Base-by-base conservation (phyloP, 352 stramenopile genomes). In the Globisporangium parvum region DNA sequence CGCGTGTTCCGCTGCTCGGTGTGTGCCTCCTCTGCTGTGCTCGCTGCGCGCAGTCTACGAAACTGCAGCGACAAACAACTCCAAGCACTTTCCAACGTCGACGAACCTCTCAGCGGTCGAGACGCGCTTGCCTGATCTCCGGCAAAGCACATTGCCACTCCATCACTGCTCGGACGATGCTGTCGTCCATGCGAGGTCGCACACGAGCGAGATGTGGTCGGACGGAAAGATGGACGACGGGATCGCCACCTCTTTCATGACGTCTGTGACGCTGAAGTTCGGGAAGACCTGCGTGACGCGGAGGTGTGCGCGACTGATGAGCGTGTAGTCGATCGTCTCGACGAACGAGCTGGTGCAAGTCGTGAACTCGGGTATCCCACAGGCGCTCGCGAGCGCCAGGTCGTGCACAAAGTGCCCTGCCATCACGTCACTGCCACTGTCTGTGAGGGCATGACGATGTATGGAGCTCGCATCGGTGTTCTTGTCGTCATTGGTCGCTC, bases 191-290 rank as follows among this genome's bases (percentile, higher is more conserved):
- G 37, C 55, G 28, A 93, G 62, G 56, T 93, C 83, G 23, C 68
- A 84, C 10, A 91, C 63, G n/a, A 93, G 64, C 33, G 83, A 88
- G 31, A 93, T 62, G 33, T 91, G 83, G 55, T 93, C 83, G 2
- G 83, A 93, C 11, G 83, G 80, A 51, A 93, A 88, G 10, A 64
- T 69, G 21, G 71, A 84, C 31, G 80, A 88, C 4, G 83, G 83
- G 20, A 93, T 39, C 11, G 83, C 81, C 23, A 77, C 65, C 53
- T 93, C 80, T 35, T 66, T 48, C 17, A 54, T 77, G 12, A 81
- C 78, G 67, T 88, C 65, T 31, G 82, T 72, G 8, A 63, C 47
- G 0, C 77, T 75, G 59, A 92, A 92, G 37, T 80, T 53, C 15
- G 82, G 80, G 41, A 92, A 88, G 3, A 70, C 51, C n/a, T 75